phyloP scores from a whole-genome alignment of 345 rosid species.

The Hibiscus mutabilis region DNA sequence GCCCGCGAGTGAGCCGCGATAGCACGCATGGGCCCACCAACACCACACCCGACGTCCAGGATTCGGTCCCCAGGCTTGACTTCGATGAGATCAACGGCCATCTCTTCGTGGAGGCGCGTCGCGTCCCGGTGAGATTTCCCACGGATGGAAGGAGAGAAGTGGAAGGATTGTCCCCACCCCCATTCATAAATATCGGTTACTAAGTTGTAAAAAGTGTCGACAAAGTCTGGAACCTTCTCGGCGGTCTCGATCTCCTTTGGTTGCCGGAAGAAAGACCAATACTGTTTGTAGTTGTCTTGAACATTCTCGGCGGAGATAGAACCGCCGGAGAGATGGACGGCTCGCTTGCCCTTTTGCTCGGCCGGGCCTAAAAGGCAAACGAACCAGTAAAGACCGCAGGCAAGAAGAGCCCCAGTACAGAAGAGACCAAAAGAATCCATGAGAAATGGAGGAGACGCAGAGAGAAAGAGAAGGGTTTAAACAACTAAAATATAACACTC shows the following conservation, averaged over 20 bases:
- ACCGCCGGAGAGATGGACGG: no score
- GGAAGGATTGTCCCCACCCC: conserved; percentile 99
- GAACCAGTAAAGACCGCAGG: no score
- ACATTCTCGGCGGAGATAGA: conserved; percentile 83
- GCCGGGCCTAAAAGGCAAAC: no score
- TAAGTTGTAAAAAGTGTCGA: conserved; percentile 84
- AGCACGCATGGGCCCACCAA: conserved; percentile 99
- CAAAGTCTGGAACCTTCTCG: conserved; percentile 84
- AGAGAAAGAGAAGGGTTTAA: no score
- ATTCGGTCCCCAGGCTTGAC: conserved; percentile 48
- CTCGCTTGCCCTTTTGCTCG: no score
- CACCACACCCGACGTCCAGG: conserved; percentile 92
- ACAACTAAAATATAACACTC: no score
- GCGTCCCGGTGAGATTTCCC: conserved; percentile 79
- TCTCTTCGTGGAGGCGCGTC: conserved; percentile 80
- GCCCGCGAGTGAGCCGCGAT: conserved; percentile 89
- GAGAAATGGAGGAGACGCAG: no score
- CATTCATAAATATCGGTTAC: conserved; percentile 97
- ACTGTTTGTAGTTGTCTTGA: conserved; percentile 60
- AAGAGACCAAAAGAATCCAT: no score
- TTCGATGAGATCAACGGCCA: conserved; percentile 72
- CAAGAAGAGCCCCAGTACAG: no score
- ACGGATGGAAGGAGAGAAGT: conserved; percentile 71
- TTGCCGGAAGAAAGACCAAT: conserved; percentile 81
- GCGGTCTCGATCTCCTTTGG: conserved; percentile 79